phyloP scores from a whole-genome alignment of 306 rosid species.

The Hippophae tibetana region DNA sequence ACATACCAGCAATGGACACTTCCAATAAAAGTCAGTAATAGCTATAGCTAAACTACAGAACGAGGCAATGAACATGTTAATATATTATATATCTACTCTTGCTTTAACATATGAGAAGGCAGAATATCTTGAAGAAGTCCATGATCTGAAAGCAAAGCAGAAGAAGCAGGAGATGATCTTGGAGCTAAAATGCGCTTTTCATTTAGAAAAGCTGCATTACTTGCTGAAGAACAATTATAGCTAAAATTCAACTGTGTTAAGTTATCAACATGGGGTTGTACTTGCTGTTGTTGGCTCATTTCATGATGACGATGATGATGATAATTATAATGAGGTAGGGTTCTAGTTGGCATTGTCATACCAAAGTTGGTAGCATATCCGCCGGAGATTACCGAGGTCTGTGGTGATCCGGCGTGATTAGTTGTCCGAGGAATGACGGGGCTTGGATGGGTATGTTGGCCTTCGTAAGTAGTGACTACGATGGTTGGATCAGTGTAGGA shows the following conservation, averaged over 20 bases:
- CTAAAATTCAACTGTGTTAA: slow-evolving; percentile 8
- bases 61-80: slow-evolving; percentile 7
- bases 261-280: too few relatives aligned
- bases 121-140: slow-evolving; percentile 77
- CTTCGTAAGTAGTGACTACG: slow-evolving; percentile 91
- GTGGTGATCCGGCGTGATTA: slow-evolving; percentile 22
- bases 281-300: neutral
- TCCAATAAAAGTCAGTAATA: slow-evolving; percentile 27
- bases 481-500: slow-evolving; percentile 59
- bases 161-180: neutral
- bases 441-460: slow-evolving; percentile 73
- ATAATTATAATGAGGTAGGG: slow-evolving; percentile 4
- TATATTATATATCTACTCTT: slow-evolving; percentile 9
- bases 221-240: slow-evolving; percentile 5
- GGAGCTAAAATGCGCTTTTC: slow-evolving; percentile 37
- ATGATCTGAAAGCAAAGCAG: slow-evolving; percentile 33
- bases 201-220: slow-evolving; percentile 20
- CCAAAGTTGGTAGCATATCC: slow-evolving; percentile 10
- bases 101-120: slow-evolving; percentile 53
- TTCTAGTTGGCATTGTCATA: slow-evolving; percentile 20
- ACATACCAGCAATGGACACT: slow-evolving; percentile 21
- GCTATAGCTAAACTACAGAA: slow-evolving; percentile 10
- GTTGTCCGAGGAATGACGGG: slow-evolving; percentile 54
- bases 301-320: slow-evolving; percentile 22
- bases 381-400: slow-evolving; percentile 15